These are phyloP conservation scores for Casuarina equisetifolia DNA, from an alignment of 306 rosid species.

Conservation along the genomic window DNA sequence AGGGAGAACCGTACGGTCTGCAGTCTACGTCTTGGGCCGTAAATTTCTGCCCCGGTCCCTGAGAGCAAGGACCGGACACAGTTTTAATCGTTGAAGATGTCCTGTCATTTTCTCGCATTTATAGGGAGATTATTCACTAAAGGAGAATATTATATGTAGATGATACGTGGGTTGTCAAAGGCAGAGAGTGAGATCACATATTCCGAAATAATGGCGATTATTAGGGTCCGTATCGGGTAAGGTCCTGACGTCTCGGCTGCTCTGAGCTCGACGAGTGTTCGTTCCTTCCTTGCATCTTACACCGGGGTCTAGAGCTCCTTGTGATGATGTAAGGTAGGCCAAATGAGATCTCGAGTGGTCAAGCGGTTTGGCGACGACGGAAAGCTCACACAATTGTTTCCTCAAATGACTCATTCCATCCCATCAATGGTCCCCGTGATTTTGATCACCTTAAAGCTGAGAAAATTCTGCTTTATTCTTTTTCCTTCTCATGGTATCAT, in stretches of 20 bases:
- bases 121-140: slow-evolving; percentile 8
- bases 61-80: slow-evolving; percentile 41
- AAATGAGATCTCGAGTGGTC: too few relatives aligned
- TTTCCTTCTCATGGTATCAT: not conserved
- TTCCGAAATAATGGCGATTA: not conserved
- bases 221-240: not conserved
- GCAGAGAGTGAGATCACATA: not conserved
- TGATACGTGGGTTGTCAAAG: not conserved
- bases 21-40: slow-evolving; percentile 30
- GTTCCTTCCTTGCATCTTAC: not conserved
- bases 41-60: slow-evolving; percentile 34
- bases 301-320: too few relatives aligned
- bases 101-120: slow-evolving; percentile 51
- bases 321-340: not conserved
- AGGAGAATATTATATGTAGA: not conserved
- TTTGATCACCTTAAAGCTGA: not conserved
- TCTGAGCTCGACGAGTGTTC: not conserved
- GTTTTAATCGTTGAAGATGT: slow-evolving; percentile 34
- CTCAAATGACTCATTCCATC: not conserved
- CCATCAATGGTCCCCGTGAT: not conserved
- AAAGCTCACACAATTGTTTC: not conserved
- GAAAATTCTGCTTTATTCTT: not conserved
- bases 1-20: not conserved
- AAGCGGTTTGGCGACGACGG: not conserved
- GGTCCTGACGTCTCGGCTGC: not conserved